Evolutionary conservation across 805 yeast genomes (phyloP).

Genomic region (Zygosaccharomyces siamensis): DNA sequence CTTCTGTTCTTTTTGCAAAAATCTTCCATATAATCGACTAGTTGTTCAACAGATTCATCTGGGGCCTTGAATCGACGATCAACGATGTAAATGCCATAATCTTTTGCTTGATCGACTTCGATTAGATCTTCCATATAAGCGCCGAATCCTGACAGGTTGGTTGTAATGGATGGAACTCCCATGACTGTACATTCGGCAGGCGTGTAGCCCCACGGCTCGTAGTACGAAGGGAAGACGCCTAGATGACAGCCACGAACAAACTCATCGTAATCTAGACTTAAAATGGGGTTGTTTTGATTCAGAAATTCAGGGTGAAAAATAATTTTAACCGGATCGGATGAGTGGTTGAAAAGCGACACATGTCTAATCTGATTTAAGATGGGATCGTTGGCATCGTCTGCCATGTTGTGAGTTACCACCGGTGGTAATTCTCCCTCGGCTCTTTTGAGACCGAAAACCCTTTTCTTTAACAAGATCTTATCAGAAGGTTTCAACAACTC

Average conservation of each 20-base stretch:
- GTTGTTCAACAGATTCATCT: constrained; percentile 89
- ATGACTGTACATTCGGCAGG: constrained; percentile 99
- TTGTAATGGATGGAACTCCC: constrained; percentile 98
- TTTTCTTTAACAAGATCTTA: constrained; percentile 80
- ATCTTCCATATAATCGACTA: constrained; percentile 83
- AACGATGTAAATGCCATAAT: constrained; percentile 95
- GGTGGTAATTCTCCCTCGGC: constrained; percentile 74
- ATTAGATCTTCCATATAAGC: constrained; percentile 98
- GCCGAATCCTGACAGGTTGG: constrained; percentile 94
- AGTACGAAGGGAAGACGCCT: constrained; percentile 97
- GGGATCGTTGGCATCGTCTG: constrained; percentile 87
- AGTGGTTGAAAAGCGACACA: constrained; percentile 83
- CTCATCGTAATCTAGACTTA: constrained; percentile 92
- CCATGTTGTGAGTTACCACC: constrained; percentile 95
- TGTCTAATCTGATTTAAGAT: constrained; percentile 86
- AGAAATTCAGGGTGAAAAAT: constrained; percentile 97
- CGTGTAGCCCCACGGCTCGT: constrained; percentile 99
- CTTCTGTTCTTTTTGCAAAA: constrained; percentile 87
- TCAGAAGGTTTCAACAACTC: constrained; percentile 84
- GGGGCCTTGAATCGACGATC: constrained; percentile 90
- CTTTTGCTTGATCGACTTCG: constrained; percentile 72
- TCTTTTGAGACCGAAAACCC: constrained; percentile 89
- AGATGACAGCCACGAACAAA: constrained; percentile 96
- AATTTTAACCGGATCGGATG: constrained; percentile 88
- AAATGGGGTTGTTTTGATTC: constrained; percentile 89